Base-by-base conservation (phyloP, 1,284 basidiomycete species). In the Hymenochaete sp. region DNA sequence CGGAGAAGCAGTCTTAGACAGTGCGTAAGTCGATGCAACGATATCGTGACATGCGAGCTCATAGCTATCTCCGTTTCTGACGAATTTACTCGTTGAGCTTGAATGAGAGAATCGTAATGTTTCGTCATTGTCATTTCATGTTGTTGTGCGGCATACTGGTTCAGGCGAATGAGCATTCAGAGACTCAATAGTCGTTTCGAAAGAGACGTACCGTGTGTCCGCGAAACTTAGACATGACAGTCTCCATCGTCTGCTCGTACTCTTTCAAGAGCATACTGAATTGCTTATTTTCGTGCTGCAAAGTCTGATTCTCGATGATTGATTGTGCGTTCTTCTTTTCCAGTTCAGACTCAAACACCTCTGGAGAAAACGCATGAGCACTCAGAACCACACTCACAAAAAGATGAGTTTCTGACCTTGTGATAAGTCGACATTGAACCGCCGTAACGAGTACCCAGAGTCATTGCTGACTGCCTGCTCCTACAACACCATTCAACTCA, bases 221-320 rank as follows among this genome's bases (percentile, higher is more conserved):
- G 43, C 93, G 77, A 62, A 98, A 98, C 66, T 97, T 97, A 48
- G 79, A 69, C 95, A 98, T 98, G 60, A 98, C 87, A 27, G 82
- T 92, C 59, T 98, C 93, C 66, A 98, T 76, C 1, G 93, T 97
- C 51, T 75, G 73, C 62, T 98, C 95, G 61, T 96, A 95, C 64
- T 98, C 96, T 56, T 93, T 93, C 47, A 98, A 68, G 21, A 98
- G 70, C 21, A 77, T 61, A 49, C 84, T 85, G 24, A 98, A 74
- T 61, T 97, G 92, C 62, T 89, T 92, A 68, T 98, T 97, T 65
- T 98, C 95, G 54, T 97, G 84, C 41, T 88, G 70, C 1, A 98
- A 69, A 0, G 79, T 75, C 59, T 96, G 93, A 61, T 98, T 98
- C 66, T 98, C 96, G 49, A 93, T 82, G 42, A 96, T 80, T 29